Evolutionary conservation across 192 early-diverging fungal species (phyloP), one percentile per base, ranked within the genome.

Genomic region (Entomortierella lignicola): DNA sequence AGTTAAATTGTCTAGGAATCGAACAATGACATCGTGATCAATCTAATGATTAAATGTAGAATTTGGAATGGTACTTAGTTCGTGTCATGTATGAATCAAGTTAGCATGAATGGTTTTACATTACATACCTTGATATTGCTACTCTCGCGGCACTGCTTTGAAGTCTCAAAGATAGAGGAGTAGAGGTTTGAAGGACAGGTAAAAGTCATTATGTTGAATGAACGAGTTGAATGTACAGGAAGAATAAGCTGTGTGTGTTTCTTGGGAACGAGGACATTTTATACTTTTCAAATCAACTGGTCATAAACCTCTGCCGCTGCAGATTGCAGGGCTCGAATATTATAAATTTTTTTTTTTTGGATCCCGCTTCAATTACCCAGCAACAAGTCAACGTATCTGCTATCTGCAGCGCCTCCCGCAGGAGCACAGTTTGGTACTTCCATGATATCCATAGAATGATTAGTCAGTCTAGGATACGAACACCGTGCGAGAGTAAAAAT

Each of bases 171-270:
- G 56, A 79, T 56, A 18, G 75, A 69, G 15, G 63, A 44, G 44
- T 79, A 79, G 55, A 79, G 68, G 57, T 79, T 79, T 27, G 39
- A 6, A 29, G 75, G 75, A 63, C 66, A 69, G 23, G 75, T 48
- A 42, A 79, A 79, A 18, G 75, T 79, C 75, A 79, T 79, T 26
- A 48, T 48, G 27, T 39, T 21, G 4, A 47, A 47, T 12, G 44
- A 47, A 47, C 2, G 17, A n/a, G n/a, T n/a, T n/a, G 5, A 47
- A 20, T 20, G 20, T 47, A 15, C 10, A 29, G 13, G 54, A 54
- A 29, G 8, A 50, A 60, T 20, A 10, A 55, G 12, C 7, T n/a
- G 15, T 3, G 44, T 47, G 44, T 47, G 15, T 12, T 12, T 12
- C 12, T 20, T 5, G 2, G 2, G 20, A 47, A 4, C 15, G 20